Percentiles rank a stretch among this genome's conserved stretches.
These are phyloP conservation scores for Phaffomyces thermotolerans DNA, from an alignment of 805 yeast species.

Conservation along the genomic window DNA sequence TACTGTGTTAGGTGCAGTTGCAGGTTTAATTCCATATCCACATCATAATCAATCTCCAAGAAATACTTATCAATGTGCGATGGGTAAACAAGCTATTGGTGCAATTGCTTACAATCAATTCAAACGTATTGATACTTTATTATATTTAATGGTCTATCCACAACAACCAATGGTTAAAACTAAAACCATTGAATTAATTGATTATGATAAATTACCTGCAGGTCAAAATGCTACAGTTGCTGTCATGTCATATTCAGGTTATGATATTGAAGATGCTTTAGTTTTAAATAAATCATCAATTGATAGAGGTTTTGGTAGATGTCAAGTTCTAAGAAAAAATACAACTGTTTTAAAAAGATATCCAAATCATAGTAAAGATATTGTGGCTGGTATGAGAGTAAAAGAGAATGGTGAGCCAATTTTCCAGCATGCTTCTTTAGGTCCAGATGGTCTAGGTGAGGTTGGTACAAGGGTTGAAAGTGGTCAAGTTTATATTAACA, in stretches of 20 bases:
- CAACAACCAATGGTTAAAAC: slow-evolving; percentile 99
- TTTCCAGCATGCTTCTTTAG: slow-evolving; percentile 78
- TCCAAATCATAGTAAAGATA: slow-evolving; percentile 89
- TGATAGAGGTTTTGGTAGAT: slow-evolving; percentile 96
- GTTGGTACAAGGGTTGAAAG: slow-evolving; percentile 86
- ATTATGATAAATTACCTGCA: slow-evolving; percentile 95
- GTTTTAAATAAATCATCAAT: slow-evolving; percentile 89
- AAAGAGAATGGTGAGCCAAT: slow-evolving; percentile 77
- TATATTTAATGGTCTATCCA: slow-evolving; percentile 96
- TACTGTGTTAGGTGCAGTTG: slow-evolving; percentile 88
- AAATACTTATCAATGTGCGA: slow-evolving; percentile 89
- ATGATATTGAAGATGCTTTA: slow-evolving; percentile 98
- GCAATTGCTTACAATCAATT: slow-evolving; percentile 97
- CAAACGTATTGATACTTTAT: slow-evolving; percentile 86
- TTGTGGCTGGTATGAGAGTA: slow-evolving; percentile 84
- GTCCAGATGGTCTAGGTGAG: slow-evolving; percentile 94
- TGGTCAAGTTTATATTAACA: slow-evolving; percentile 92
- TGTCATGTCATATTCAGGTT: slow-evolving; percentile 98
- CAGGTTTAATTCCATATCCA: slow-evolving; percentile 87
- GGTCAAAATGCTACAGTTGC: slow-evolving; percentile 99
- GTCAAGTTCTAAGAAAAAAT: slow-evolving; percentile 90
- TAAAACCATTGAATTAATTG: slow-evolving; percentile 89
- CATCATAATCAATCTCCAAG: slow-evolving; percentile 91
- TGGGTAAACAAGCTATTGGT: slow-evolving; percentile 99
- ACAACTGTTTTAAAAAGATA: slow-evolving; percentile 86